These are phyloP conservation scores for Penicillium rolfsii DNA, from an alignment of 2,329 filamentous ascomycete genomes.

Conservation along the genomic window DNA sequence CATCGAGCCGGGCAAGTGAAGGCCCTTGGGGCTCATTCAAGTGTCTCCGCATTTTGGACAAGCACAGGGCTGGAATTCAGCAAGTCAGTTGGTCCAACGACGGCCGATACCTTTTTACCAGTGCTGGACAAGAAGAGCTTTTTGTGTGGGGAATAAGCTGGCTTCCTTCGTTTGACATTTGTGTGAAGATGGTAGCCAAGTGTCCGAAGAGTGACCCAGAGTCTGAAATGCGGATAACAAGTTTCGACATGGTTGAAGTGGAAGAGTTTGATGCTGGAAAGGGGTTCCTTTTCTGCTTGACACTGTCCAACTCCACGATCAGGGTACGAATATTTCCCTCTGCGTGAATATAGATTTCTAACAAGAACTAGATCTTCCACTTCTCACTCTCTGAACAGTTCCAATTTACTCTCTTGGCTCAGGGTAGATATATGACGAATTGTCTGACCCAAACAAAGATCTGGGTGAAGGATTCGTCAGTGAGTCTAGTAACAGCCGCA, in stretches of 20 bases:
- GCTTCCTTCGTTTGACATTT: slow-evolving; percentile 58
- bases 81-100: slow-evolving; percentile 72
- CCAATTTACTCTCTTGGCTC: slow-evolving; percentile 51
- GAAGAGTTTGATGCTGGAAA: slow-evolving; percentile 29
- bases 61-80: slow-evolving; percentile 83
- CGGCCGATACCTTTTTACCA: slow-evolving; percentile 76
- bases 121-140: slow-evolving; percentile 85
- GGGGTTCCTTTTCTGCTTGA: slow-evolving; percentile 67
- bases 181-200: slow-evolving; percentile 53
- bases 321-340: slow-evolving; percentile 49
- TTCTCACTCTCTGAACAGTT: slow-evolving; percentile 35
- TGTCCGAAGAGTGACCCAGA: slow-evolving; percentile 54
- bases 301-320: slow-evolving; percentile 81
- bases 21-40: slow-evolving; percentile 37
- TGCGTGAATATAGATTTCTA: slow-evolving; percentile 8
- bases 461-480: slow-evolving; percentile 49
- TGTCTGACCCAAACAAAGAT: slow-evolving; percentile 70
- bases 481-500: slow-evolving; percentile 62
- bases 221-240: slow-evolving; percentile 76
- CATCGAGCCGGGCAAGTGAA: slow-evolving; percentile 18
- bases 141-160: slow-evolving; percentile 74
- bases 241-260: slow-evolving; percentile 65
- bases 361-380: slow-evolving; percentile 49
- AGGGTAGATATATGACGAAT: slow-evolving; percentile 67
- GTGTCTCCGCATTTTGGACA: slow-evolving; percentile 69